Evolutionary conservation across 495 filamentous ascomycete species (phyloP).

Genomic region (Hyaloscypha variabilis): DNA sequence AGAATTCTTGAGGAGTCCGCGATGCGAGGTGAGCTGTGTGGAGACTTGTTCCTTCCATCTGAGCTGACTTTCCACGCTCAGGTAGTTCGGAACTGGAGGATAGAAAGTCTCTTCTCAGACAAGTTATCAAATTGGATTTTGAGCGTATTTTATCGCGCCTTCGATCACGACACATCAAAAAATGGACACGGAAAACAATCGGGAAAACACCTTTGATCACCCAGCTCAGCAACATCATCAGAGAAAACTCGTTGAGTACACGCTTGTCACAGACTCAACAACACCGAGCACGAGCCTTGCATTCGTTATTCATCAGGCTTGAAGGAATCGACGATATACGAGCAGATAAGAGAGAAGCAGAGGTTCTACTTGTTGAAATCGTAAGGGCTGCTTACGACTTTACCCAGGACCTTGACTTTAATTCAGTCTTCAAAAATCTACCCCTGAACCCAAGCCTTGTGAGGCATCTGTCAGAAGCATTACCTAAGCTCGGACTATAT

Average conservation of each 20-base stretch:
- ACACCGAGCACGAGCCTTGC: conserved; percentile 10
- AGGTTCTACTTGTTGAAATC: conserved; percentile 10
- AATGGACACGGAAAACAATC: conserved; percentile 14
- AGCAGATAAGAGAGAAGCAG: conserved; percentile 2
- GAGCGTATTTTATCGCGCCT: conserved; percentile 25
- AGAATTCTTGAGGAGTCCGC: conserved; percentile 31
- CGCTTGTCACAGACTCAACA: neutral
- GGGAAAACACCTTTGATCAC: conserved; percentile 19
- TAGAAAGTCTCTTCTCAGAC: conserved; percentile 11
- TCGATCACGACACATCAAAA: conserved; percentile 23
- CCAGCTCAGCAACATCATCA: conserved; percentile 9
- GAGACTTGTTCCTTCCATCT: neutral
- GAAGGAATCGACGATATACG: conserved; percentile 14
- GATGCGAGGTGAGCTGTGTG: conserved; percentile 30
- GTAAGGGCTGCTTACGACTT: conserved; percentile 14
- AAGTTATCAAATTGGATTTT: conserved; percentile 16
- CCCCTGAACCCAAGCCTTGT: conserved; percentile 26
- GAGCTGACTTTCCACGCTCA: conserved; percentile 8
- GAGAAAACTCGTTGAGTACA: conserved; percentile 1
- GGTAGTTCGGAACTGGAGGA: conserved; percentile 19
- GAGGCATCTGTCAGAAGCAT: conserved; percentile 30
- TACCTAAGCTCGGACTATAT: conserved; percentile 36
- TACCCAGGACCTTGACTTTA: conserved; percentile 10
- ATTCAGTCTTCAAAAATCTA: conserved; percentile 5
- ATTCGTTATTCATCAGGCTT: conserved; percentile 22